Evolutionary conservation across 2,329 filamentous ascomycete genomes (phyloP).

Genomic region (Trichoderma sp.): DNA sequence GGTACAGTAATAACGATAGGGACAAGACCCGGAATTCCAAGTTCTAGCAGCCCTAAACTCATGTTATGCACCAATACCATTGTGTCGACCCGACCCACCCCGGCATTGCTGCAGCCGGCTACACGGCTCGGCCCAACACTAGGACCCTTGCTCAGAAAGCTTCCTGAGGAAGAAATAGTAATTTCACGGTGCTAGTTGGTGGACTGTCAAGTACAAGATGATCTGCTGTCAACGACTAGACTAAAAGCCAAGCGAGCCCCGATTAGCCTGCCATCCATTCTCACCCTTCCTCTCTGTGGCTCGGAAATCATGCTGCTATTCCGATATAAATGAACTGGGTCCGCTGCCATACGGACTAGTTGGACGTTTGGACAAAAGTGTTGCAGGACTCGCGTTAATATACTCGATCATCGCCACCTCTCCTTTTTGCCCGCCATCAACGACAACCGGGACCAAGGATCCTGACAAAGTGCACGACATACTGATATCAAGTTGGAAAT

Average conservation of each 20-base stretch:
- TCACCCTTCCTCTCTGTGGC: not conserved
- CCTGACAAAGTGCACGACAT: not conserved
- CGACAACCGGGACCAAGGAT: not conserved
- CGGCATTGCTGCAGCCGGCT: slow-evolving; percentile 16
- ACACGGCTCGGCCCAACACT: slow-evolving; percentile 23
- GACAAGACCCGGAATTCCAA: not conserved
- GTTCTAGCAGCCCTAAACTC: slow-evolving; percentile 8
- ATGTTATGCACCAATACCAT: not conserved
- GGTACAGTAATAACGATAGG: not conserved
- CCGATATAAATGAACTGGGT: not conserved
- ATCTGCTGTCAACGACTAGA: slow-evolving; percentile 13
- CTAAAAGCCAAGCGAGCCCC: slow-evolving; percentile 4
- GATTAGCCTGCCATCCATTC: not conserved
- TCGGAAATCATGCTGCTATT: not conserved
- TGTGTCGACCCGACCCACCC: slow-evolving; percentile 14
- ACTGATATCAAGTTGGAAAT: not conserved
- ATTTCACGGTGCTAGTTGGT: slow-evolving; percentile 10
- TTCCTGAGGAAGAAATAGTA: slow-evolving; percentile 16
- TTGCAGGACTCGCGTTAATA: not conserved
- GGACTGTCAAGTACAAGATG: not conserved
- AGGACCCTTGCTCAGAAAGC: slow-evolving; percentile 19
- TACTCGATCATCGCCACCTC: not conserved
- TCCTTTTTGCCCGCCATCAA: not conserved
- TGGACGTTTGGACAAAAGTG: slow-evolving; percentile 5
- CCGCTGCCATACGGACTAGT: not conserved